Conservation (phyloP, 352 stramenopile genomes). For the Phytophthora boehmeriae region DNA sequence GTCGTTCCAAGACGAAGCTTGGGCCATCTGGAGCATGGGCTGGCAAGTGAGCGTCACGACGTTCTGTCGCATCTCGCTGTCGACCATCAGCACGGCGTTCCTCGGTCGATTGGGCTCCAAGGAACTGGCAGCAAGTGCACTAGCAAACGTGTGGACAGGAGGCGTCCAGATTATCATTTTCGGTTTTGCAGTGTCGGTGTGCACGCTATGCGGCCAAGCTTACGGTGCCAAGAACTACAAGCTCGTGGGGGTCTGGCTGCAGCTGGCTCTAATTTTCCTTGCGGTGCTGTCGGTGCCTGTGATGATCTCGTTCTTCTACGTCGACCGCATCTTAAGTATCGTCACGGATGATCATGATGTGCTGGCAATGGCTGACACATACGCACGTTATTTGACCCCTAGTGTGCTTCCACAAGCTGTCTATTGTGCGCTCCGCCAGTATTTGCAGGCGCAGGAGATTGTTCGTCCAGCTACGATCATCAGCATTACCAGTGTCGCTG, state of each 20-base stretch:
- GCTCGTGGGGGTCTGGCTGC: constrained; percentile 81
- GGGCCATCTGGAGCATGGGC: constrained; percentile 81
- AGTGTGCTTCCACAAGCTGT: constrained; percentile 73
- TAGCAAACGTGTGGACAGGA: constrained; percentile 83
- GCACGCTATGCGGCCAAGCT: constrained; percentile 79
- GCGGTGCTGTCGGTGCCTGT: constrained; percentile 72
- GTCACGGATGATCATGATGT: constrained; percentile 72
- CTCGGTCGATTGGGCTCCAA: constrained; percentile 76
- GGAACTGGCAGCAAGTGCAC: constrained; percentile 70
- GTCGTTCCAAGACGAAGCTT: constrained; percentile 57
- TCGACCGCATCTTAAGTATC: constrained; percentile 67
- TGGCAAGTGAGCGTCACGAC: constrained; percentile 86
- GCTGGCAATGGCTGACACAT: constrained; percentile 65
- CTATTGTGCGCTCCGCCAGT: constrained; percentile 79
- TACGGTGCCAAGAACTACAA: constrained; percentile 82
- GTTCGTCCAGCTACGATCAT: constrained; percentile 83
- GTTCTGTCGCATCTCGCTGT: constrained; percentile 80
- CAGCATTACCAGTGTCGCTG: constrained; percentile 64
- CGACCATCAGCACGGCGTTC: constrained; percentile 82
- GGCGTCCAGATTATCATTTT: constrained; percentile 84
- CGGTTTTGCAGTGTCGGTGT: constrained; percentile 79
- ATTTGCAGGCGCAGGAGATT: constrained; percentile 83
- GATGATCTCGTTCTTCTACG: constrained; percentile 85
- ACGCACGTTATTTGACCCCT: constrained; percentile 59
- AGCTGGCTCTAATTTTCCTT: constrained; percentile 76